Conservation (phyloP, 768 basidiomycete species). For the Rhodotorula sphaerocarpa region DNA sequence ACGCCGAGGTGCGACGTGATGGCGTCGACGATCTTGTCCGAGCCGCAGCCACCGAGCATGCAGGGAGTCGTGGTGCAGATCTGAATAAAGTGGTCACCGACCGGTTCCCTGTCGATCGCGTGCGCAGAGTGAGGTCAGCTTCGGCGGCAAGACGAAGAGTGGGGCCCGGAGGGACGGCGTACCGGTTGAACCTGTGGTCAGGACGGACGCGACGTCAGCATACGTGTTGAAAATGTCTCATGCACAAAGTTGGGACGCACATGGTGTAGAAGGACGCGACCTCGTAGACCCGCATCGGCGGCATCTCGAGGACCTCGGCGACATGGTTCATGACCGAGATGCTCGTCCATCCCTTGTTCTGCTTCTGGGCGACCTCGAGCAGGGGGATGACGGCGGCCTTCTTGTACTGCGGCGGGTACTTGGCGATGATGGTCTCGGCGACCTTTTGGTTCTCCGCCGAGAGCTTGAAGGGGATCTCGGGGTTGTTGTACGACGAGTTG, state of each 20-base stretch:
- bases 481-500: constrained; percentile 88
- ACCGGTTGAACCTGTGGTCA: constrained; percentile 73
- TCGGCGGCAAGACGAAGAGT: no score
- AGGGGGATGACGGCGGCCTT: constrained; percentile 97
- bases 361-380: constrained; percentile 89
- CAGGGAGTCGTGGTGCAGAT: constrained; percentile 99
- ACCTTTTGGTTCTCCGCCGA: constrained; percentile 68
- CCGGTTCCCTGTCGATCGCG: constrained; percentile 72
- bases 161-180: no score
- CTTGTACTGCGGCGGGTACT: constrained; percentile 86
- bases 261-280: constrained; percentile 99
- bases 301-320: constrained; percentile 84
- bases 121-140: neutral
- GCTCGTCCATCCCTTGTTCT: constrained; percentile 97
- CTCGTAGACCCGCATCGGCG: constrained; percentile 97
- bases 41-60: constrained; percentile 70
- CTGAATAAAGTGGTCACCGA: constrained; percentile 88
- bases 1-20: constrained; percentile 68
- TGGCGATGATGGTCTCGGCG: constrained; percentile 79
- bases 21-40: constrained; percentile 78
- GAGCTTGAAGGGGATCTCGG: constrained; percentile 89
- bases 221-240: fast-evolving
- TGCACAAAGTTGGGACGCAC: constrained; percentile 39
- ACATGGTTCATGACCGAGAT: constrained; percentile 99
- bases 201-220: neutral